Conservation (phyloP, 2,329 filamentous ascomycete species). For the Metarhizium sp. region DNA sequence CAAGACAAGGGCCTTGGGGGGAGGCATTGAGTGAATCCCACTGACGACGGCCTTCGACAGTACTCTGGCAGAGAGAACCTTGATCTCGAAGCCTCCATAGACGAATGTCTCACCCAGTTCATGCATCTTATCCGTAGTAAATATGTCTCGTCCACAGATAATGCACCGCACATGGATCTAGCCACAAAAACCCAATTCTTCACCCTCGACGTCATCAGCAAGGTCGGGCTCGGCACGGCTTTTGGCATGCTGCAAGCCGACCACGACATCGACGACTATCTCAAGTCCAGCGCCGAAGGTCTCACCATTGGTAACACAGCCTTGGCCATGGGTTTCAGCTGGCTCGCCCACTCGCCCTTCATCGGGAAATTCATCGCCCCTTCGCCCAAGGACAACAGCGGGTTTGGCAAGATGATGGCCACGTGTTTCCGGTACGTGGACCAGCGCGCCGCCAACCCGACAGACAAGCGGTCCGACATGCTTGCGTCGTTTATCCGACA, state of each 20-base stretch:
- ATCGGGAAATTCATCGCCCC: conserved; percentile 19
- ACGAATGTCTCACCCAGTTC: conserved; percentile 35
- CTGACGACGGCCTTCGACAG: conserved; percentile 15
- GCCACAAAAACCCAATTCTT: conserved; percentile 38
- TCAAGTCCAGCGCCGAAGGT: conserved; percentile 25
- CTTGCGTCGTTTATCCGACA: conserved; percentile 31
- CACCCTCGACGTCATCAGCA: conserved; percentile 43
- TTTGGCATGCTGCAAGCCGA: conserved; percentile 39
- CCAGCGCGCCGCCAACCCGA: conserved; percentile 14
- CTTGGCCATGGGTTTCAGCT: conserved; percentile 18
- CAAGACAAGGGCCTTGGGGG: not conserved
- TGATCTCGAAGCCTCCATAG: conserved; percentile 37
- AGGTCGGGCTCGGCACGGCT: conserved; percentile 37
- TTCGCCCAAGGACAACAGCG: conserved; percentile 17
- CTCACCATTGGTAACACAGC: conserved; percentile 16
- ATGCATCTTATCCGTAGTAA: conserved; percentile 32
- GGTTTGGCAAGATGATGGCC: conserved; percentile 25
- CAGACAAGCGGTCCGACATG: conserved; percentile 26
- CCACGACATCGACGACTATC: conserved; percentile 31
- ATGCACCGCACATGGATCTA: conserved; percentile 31
- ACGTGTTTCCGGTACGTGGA: conserved; percentile 18
- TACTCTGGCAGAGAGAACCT: conserved; percentile 48
- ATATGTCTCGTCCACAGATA: conserved; percentile 27
- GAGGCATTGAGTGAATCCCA: not conserved
- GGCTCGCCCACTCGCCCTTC: conserved; percentile 18